Conservation (phyloP, 129 eudicot genomes). For the Lactuca sativa region DNA sequence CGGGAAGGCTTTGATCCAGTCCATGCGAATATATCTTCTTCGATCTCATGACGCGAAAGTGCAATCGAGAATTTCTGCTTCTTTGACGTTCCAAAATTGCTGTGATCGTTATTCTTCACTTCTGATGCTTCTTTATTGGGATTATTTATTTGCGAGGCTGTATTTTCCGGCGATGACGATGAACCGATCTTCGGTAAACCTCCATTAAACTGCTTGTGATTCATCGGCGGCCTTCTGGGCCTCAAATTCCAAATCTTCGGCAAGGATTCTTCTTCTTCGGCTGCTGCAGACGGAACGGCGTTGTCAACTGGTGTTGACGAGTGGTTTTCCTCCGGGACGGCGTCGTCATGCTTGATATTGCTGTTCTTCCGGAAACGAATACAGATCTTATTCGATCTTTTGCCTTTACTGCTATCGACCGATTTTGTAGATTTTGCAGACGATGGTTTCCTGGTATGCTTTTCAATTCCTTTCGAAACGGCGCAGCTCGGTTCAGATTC, state of each 20-base stretch:
- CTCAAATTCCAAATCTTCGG: constrained; percentile 75
- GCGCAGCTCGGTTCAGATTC: constrained; percentile 36
- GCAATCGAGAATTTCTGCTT: constrained; percentile 42
- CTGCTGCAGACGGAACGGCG: constrained; percentile 20
- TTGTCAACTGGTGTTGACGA: neutral
- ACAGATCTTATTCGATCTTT: constrained; percentile 41
- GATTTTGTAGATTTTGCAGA: constrained; percentile 18
- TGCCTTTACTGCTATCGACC: constrained; percentile 13
- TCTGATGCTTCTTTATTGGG: constrained; percentile 7
- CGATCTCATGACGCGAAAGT: constrained; percentile 64
- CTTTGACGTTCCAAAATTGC: constrained; percentile 28
- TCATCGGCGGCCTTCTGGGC: constrained; percentile 52
- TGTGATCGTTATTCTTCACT: constrained; percentile 18
- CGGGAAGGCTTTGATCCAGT: constrained; percentile 59
- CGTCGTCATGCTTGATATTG: constrained; percentile 22
- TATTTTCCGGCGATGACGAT: constrained; percentile 35
- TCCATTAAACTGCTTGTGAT: constrained; percentile 32
- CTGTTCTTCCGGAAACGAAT: constrained; percentile 33
- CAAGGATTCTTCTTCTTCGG: constrained; percentile 37
- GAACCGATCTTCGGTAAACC: constrained; percentile 25
- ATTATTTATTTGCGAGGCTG: neutral
- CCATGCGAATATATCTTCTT: constrained; percentile 59
- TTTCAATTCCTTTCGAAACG: constrained; percentile 14
- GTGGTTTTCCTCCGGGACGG: constrained; percentile 32
- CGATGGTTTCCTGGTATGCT: constrained; percentile 5